phyloP scores from a whole-genome alignment of 768 basidiomycete genomes.

The Serendipita sp. region DNA sequence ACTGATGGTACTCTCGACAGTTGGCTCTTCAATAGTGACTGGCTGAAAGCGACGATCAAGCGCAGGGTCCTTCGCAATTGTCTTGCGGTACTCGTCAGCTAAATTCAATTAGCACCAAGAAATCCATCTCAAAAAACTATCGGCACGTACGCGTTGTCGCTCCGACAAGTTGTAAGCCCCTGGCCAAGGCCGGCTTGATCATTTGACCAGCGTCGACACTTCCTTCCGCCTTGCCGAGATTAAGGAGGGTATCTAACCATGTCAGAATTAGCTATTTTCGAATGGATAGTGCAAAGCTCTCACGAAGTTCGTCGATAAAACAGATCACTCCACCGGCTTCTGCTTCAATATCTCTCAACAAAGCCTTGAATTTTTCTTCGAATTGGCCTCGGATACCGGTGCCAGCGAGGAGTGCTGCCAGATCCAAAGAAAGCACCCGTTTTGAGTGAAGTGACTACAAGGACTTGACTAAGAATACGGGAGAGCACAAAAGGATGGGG shows the following conservation, averaged over 20 bases:
- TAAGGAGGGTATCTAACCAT: slow-evolving; percentile 52
- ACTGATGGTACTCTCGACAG: slow-evolving; percentile 57
- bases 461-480: neutral
- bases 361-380: slow-evolving; percentile 82
- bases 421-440: slow-evolving; percentile 73
- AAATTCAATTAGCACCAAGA: neutral
- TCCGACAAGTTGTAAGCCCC: slow-evolving; percentile 76
- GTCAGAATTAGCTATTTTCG: neutral
- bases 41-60: slow-evolving; percentile 86
- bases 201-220: slow-evolving; percentile 85
- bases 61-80: slow-evolving; percentile 82
- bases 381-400: slow-evolving; percentile 86
- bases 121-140: neutral
- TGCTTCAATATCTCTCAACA: slow-evolving; percentile 79
- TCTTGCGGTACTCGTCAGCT: slow-evolving; percentile 83
- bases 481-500: neutral
- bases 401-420: slow-evolving; percentile 71
- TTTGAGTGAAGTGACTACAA: slow-evolving; percentile 66
- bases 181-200: slow-evolving; percentile 81
- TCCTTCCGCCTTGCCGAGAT: slow-evolving; percentile 81
- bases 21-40: slow-evolving; percentile 74
- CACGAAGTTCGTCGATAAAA: slow-evolving; percentile 89
- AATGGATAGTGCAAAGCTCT: slow-evolving; percentile 19
- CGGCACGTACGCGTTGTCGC: slow-evolving; percentile 63
- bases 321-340: slow-evolving; percentile 53